Evolutionary conservation across 192 early-diverging fungal species (phyloP).

Genomic region (Backusella psychrophila): DNA sequence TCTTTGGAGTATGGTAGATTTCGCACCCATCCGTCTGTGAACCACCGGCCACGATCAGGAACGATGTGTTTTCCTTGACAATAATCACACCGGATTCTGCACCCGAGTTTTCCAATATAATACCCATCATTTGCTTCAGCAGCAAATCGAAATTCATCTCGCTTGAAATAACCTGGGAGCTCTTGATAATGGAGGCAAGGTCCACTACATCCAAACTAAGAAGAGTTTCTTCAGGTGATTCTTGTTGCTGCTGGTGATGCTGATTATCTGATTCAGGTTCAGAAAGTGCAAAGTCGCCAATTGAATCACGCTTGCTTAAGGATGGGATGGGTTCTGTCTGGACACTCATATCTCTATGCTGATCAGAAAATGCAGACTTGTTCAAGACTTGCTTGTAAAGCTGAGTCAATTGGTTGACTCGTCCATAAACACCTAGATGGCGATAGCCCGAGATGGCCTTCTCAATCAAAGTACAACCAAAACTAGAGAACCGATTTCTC

Average conservation of each 20-base stretch:
- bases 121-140: slow-evolving; percentile 35
- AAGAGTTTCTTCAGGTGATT: slow-evolving; percentile 26
- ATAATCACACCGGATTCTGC: slow-evolving; percentile 37
- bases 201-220: slow-evolving; percentile 36
- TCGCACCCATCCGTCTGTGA: slow-evolving; percentile 26
- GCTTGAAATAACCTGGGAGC: slow-evolving; percentile 39
- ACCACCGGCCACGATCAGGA: slow-evolving; percentile 28
- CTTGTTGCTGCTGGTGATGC: background rate
- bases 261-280: background rate
- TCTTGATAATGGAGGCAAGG: slow-evolving; percentile 36
- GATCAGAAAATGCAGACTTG: background rate
- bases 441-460: slow-evolving; percentile 19
- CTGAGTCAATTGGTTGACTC: slow-evolving; percentile 14
- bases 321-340: slow-evolving; percentile 14
- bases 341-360: background rate
- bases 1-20: slow-evolving; percentile 20
- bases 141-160: slow-evolving; percentile 40
- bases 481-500: slow-evolving; percentile 8
- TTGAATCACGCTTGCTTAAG: background rate
- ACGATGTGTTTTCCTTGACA: slow-evolving; percentile 30
- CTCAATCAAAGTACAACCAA: slow-evolving; percentile 20
- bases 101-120: slow-evolving; percentile 36
- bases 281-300: background rate
- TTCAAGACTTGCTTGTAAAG: background rate
- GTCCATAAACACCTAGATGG: slow-evolving; percentile 26